Percentiles rank a stretch among this genome's conserved stretches.
Conservation (phyloP, 768 basidiomycete species). For the Leccinum variicolor region DNA sequence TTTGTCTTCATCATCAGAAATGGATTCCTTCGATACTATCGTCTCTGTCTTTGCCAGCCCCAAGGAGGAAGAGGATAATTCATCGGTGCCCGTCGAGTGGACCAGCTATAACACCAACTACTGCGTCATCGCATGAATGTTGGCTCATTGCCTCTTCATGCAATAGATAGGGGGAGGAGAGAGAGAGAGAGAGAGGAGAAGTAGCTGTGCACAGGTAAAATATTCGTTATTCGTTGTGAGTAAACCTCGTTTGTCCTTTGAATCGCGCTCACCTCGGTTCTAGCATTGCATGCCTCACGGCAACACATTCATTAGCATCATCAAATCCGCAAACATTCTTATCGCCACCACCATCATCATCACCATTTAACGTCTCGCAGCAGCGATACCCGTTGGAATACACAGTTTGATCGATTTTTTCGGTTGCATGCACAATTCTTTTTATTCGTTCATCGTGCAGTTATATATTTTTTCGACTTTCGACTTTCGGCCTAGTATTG, state of each 20-base stretch:
- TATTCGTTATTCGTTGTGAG: conserved; percentile 24
- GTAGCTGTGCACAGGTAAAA: neutral
- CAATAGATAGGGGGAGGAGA: neutral
- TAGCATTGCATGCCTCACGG: conserved; percentile 8
- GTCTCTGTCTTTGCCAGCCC: conserved; percentile 13
- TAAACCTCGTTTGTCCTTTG: neutral
- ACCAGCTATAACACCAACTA: neutral
- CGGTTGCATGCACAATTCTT: conserved; percentile 9
- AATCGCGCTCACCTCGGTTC: conserved; percentile 8
- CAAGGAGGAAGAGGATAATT: conserved; percentile 2
- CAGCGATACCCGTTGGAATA: conserved; percentile 1
- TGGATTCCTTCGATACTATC: conserved; percentile 22
- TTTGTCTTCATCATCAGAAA: conserved; percentile 4
- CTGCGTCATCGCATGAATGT: conserved; percentile 23
- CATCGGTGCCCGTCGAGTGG: conserved; percentile 16
- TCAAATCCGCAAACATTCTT: neutral
- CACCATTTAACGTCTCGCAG: neutral
- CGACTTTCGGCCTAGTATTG: conserved; percentile 18
- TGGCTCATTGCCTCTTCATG: neutral
- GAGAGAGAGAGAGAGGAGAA: neutral
- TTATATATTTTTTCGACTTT: conserved; percentile 17
- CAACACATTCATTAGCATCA: conserved; percentile 8
- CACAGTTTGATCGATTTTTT: neutral
- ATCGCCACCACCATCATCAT: neutral
- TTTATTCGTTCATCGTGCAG: conserved; percentile 19